A percentile compares a stretch with the other conserved stretches of the same genome.
Conservation (phyloP, 441 rosid species). For the Macaranga tanarius region DNA sequence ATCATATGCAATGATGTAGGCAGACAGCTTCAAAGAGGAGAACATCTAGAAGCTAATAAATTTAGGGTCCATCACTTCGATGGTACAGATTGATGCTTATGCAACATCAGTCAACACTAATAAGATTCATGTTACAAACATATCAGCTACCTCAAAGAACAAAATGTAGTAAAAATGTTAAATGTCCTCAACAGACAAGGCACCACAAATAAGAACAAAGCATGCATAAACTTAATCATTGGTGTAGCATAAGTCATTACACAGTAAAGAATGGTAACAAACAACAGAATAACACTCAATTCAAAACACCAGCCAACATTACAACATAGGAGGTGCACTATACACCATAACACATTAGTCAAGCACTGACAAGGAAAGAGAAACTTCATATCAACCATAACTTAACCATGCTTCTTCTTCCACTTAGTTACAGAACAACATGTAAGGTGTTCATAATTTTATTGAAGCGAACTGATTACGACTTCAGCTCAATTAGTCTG, state of each 20-base stretch:
- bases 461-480: neutral
- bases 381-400: slow-evolving; percentile 5
- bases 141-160: neutral
- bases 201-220: slow-evolving; percentile 1
- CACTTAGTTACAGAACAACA: neutral
- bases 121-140: neutral
- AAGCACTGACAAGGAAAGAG: neutral
- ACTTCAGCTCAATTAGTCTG: neutral
- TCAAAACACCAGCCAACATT: neutral
- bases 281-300: neutral
- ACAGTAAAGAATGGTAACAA: slow-evolving; percentile 1
- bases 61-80: neutral
- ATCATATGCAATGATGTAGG: neutral
- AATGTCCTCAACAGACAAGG: neutral
- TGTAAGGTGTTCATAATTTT: neutral
- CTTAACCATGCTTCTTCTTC: no score
- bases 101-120: neutral
- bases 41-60: neutral
- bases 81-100: neutral
- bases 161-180: neutral
- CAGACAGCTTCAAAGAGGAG: neutral
- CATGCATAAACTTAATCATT: neutral
- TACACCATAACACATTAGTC: neutral
- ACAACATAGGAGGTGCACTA: neutral
- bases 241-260: neutral